These are phyloP conservation scores for Trichoderma oligosporum DNA, from an alignment of 2,329 filamentous ascomycete genomes.

Conservation along the genomic window DNA sequence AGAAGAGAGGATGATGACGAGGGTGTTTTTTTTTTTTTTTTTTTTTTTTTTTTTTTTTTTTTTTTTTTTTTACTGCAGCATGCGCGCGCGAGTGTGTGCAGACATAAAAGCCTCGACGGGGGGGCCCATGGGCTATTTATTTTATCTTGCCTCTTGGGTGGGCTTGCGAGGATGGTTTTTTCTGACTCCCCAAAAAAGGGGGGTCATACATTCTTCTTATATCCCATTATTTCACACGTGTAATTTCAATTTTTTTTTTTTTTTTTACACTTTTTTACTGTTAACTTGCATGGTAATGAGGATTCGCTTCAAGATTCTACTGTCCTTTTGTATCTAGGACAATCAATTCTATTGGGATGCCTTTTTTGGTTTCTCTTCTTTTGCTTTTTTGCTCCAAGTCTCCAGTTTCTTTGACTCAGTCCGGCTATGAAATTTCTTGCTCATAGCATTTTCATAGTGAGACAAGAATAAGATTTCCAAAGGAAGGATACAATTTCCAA, in stretches of 20 bases:
- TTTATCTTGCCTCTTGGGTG: constrained; percentile 4
- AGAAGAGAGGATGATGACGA: not conserved
- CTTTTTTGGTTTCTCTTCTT: not conserved
- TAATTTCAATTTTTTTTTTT: constrained; percentile 23
- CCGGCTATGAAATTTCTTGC: too few relatives aligned
- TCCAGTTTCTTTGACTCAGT: too few relatives aligned
- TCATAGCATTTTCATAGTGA: too few relatives aligned
- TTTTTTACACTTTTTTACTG: constrained; percentile 18
- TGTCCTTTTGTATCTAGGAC: constrained; percentile 16
- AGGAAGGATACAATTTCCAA: too few relatives aligned
- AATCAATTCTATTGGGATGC: constrained; percentile 11
- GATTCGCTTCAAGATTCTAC: constrained; percentile 13
- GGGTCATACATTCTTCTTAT: constrained; percentile 22
- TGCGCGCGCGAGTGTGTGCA: constrained; percentile 19
- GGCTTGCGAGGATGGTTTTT: constrained; percentile 16
- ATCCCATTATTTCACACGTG: constrained; percentile 23
- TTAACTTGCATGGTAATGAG: constrained; percentile 20
- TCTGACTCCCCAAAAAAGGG: constrained; percentile 12
- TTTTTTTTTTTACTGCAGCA: constrained; percentile 11
- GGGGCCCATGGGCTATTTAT: constrained; percentile 3
- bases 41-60: too few relatives aligned
- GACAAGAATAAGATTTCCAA: too few relatives aligned
- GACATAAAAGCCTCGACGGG: constrained; percentile 1
- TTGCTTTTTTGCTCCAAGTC: not conserved
- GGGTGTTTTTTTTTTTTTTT: too few relatives aligned